A percentile compares a stretch with the other conserved stretches of the same genome.
Conservation (phyloP, 805 yeast genomes). For the Saturnispora quitensis region DNA sequence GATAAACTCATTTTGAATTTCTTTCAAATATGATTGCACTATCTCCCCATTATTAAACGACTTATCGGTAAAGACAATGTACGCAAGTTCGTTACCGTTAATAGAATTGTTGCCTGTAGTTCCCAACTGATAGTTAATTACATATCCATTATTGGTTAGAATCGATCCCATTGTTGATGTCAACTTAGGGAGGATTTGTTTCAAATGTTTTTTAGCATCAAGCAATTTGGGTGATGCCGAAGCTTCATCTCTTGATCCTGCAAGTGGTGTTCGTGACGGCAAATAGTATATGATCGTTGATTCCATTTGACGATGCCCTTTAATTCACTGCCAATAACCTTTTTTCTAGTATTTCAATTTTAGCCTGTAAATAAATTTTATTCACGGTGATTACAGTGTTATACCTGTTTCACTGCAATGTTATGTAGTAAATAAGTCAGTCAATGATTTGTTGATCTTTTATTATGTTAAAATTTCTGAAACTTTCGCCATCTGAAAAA, state of each 20-base stretch:
- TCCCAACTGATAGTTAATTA: conserved; percentile 9
- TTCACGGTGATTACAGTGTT: background rate
- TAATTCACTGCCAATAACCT: background rate
- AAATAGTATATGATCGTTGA: conserved; percentile 12
- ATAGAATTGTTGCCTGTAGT: background rate
- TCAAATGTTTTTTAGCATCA: conserved; percentile 80
- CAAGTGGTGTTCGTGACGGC: conserved; percentile 65
- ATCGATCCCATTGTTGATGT: conserved; percentile 4
- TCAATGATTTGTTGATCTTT: background rate
- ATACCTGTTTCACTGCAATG: background rate
- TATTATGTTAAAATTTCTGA: background rate
- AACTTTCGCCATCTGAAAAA: background rate
- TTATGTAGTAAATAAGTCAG: no score
- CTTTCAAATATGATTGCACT: conserved; percentile 62
- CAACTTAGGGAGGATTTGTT: conserved; percentile 45
- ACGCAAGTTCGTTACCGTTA: background rate
- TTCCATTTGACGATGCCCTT: conserved; percentile 7
- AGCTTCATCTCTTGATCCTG: conserved; percentile 77
- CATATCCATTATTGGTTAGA: conserved; percentile 6
- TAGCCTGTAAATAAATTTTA: background rate
- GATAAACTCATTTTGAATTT: conserved; percentile 43
- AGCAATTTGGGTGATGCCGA: conserved; percentile 49
- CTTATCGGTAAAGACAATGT: conserved; percentile 61
- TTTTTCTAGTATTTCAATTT: no score
- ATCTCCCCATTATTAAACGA: conserved; percentile 63